Conservation (phyloP, 371 early-diverging fungal species). For the Chytridiales sp. region DNA sequence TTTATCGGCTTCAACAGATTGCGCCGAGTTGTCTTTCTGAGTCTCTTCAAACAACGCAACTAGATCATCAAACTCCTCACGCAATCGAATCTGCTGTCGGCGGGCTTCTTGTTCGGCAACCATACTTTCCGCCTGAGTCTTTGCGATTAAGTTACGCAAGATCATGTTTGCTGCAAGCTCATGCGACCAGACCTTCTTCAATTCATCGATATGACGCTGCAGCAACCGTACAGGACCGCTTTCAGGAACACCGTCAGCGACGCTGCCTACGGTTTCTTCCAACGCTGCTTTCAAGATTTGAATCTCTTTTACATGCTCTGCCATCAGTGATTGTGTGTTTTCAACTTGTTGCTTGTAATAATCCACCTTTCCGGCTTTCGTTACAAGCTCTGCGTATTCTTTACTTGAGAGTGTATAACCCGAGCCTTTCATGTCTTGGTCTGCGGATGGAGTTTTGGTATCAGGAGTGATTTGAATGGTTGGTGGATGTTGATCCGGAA, state of each 20-base stretch:
- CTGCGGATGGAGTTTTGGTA: too few species aligned
- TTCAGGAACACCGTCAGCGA: slow-evolving; percentile 4
- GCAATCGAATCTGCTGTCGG: slow-evolving; percentile 20
- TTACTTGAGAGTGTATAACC: slow-evolving; percentile 8
- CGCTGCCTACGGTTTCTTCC: slow-evolving; percentile 9
- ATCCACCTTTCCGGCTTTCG: slow-evolving; percentile 31
- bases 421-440: background rate
- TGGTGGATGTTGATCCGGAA: too few species aligned
- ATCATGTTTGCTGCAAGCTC: slow-evolving; percentile 40
- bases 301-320: slow-evolving; percentile 38
- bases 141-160: slow-evolving; percentile 39
- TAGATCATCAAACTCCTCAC: slow-evolving; percentile 45
- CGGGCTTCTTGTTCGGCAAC: slow-evolving; percentile 31
- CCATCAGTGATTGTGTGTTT: slow-evolving; percentile 32
- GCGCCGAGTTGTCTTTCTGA: slow-evolving; percentile 16
- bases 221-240: slow-evolving; percentile 16
- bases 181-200: slow-evolving; percentile 45
- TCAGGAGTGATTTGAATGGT: too few species aligned
- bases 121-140: slow-evolving; percentile 40
- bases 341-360: slow-evolving; percentile 34
- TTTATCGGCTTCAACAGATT: slow-evolving; percentile 6
- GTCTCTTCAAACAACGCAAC: slow-evolving; percentile 31
- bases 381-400: slow-evolving; percentile 38
- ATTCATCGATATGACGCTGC: slow-evolving; percentile 41
- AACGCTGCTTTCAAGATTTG: slow-evolving; percentile 35